phyloP scores from a whole-genome alignment of 176 grass and related monocot genomes.

The Chloris gayana region DNA sequence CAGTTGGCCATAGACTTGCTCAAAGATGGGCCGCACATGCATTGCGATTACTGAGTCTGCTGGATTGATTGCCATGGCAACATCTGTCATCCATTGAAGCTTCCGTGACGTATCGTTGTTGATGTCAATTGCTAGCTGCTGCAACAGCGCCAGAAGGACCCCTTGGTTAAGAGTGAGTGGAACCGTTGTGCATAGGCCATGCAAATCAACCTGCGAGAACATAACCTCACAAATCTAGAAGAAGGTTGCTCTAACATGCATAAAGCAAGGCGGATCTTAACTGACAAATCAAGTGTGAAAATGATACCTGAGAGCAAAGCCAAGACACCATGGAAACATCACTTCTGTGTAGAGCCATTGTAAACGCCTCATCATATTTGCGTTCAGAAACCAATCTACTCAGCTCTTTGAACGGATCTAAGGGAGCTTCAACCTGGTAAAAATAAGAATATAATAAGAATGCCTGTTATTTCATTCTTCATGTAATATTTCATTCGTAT shows the following conservation, averaged over 20 bases:
- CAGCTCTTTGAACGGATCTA: conserved; percentile 88
- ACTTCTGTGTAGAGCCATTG: conserved; percentile 91
- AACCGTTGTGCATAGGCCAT: conserved; percentile 52
- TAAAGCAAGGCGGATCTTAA: conserved; percentile 10
- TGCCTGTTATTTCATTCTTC: background rate
- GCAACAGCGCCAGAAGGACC: conserved; percentile 91
- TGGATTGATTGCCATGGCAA: conserved; percentile 88
- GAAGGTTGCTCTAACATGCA: conserved; percentile 18
- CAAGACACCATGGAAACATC: conserved; percentile 95
- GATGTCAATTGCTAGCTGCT: conserved; percentile 92
- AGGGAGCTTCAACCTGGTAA: conserved; percentile 67
- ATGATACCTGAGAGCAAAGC: conserved; percentile 89
- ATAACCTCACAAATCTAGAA: conserved; percentile 33
- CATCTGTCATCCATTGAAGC: conserved; percentile 87
- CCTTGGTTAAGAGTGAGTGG: conserved; percentile 85
- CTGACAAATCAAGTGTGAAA: background rate
- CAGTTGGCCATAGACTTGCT: conserved; percentile 80
- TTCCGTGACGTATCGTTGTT: conserved; percentile 74
- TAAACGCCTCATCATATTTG: conserved; percentile 95
- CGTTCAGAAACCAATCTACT: conserved; percentile 73
- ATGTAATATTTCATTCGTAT: background rate
- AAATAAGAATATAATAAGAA: conserved; percentile 2
- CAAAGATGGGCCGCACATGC: conserved; percentile 91
- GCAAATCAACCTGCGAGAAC: conserved; percentile 85
- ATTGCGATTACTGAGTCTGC: conserved; percentile 62